Evolutionary conservation across 2,329 filamentous ascomycete genomes (phyloP).

Genomic region (Talaromyces sp.): DNA sequence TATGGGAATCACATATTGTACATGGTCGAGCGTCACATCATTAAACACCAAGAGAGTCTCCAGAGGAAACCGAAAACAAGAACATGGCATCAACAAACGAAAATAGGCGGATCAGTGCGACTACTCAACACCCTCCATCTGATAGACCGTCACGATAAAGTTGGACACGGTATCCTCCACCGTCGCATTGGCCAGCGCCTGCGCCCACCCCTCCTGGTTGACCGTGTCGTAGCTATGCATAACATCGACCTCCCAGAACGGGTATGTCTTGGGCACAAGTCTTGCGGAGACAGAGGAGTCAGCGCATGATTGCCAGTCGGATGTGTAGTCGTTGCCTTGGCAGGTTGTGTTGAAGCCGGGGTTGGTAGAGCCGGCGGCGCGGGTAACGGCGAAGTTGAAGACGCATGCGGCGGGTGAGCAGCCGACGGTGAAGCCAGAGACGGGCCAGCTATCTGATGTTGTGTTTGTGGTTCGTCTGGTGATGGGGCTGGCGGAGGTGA

Average conservation of each 20-base stretch:
- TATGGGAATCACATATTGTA: neutral
- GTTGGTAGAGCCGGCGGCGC: conserved; percentile 26
- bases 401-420: conserved; percentile 34
- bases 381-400: conserved; percentile 33
- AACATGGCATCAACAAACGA: neutral
- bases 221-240: conserved; percentile 14
- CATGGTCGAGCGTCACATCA: neutral
- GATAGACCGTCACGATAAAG: conserved; percentile 17
- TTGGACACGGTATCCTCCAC: conserved; percentile 1
- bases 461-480: neutral
- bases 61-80: neutral
- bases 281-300: conserved; percentile 20
- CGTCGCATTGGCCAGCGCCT: conserved; percentile 15
- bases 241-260: conserved; percentile 17
- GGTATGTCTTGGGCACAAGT: conserved; percentile 13
- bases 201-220: neutral
- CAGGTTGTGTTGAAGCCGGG: conserved; percentile 37
- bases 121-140: conserved; percentile 6
- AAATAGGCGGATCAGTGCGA: neutral
- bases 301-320: conserved; percentile 25
- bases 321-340: conserved; percentile 26
- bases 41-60: neutral
- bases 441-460: conserved; percentile 25
- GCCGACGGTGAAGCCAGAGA: conserved; percentile 29
- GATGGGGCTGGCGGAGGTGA: conserved; percentile 6